Base-by-base conservation (phyloP, 2,329 filamentous ascomycete genomes). In the Colletotrichum agaves region DNA sequence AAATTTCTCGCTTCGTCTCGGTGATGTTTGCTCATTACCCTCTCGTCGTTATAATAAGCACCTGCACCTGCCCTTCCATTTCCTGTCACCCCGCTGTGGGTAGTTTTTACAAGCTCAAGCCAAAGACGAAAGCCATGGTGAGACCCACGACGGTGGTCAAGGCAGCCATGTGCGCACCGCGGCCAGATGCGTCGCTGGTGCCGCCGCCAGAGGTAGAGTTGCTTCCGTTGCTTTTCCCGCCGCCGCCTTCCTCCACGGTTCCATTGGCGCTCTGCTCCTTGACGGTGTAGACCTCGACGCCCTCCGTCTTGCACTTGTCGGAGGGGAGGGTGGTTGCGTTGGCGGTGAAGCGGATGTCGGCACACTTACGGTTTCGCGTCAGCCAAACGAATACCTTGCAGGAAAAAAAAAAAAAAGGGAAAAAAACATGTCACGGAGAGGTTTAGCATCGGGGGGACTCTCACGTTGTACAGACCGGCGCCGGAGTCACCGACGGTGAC, bases 331-430 rank as follows among this genome's bases (percentile, higher is more conserved):
- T 76, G 17, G 83, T 80, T 4, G 86, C 82, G 11, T 80, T 79
- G 58, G 81, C 79, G 35, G 83, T 85, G 80, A 94, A 90, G 27
- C 87, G 89, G 71, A 94, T 87, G 73, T 94, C 91, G 74, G 91
- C 90, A 77, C 92, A 94, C 88, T 91, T 91, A 68, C 61, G n/a
- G 41, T 52, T 6, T n/a, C 6, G 19, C 61, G 65, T 75, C 57
- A 73, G 70, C 46, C 33, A 50, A 27, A 27, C 47, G 61, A 58
- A 41, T 6, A 15, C n/a, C 6, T 27, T 27, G 15, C 17, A 10
- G 8, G 17, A n/a, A 5, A 3, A 46, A 46, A 46, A 21, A 13
- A 3, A 5, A n/a, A n/a, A n/a, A n/a, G n/a, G n/a, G 4, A 46
- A 46, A 46, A 21, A 13, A 3, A 5, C 27, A n/a, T 0, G 15